Evolutionary conservation across 768 basidiomycete genomes (phyloP), one percentile per base, ranked within the genome.

Genomic region (Brasilioporus rufonigricans): DNA sequence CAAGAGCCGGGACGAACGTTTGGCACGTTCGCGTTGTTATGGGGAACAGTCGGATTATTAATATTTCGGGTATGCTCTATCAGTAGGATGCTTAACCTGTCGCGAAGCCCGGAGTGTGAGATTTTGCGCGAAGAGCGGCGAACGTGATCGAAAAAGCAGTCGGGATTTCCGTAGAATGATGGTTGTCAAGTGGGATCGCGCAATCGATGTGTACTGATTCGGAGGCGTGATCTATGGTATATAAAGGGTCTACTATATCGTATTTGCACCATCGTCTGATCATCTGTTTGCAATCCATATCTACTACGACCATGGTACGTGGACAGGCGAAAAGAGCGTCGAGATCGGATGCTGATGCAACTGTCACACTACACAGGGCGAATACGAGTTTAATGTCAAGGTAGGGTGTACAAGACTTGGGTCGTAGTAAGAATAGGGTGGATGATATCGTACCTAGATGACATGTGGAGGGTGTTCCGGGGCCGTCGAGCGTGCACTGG

Each of bases 381-480:
- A 61, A 49, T 93, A 93, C 75, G 80, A 86, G 70, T 93, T 91
- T 67, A 79, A 91, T 62, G 91, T 93, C 72, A 91, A 91, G 85
- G 91, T 89, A 59, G 19, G 65, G 36, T 9, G 26, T 29, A 29
- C 41, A 10, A 27, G 24, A 12, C 19, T 14, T 40, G 8, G 26
- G 24, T 14, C 19, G 10, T 11, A 1, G 16, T n/a, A 31, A 9
- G 46, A 35, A 57, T 27, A 19, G n/a, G 23, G 19, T 11, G 5
- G 11, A 29, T 18, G 39, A 13, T 19, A n/a, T 9, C 10, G 18
- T 18, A 41, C 19, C 27, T 53, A 92, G 91, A 94, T 94, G 91
- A 83, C 88, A 36, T 96, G 93, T 75, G 66, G 70, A 27, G 93
- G 93, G 26, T 96, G 93, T 75, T 92, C 91, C 29, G 86, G 87